Evolutionary conservation across 768 basidiomycete genomes (phyloP), one percentile per base, ranked within the genome.

Genomic region (Phlebiopsis flavidoalba): DNA sequence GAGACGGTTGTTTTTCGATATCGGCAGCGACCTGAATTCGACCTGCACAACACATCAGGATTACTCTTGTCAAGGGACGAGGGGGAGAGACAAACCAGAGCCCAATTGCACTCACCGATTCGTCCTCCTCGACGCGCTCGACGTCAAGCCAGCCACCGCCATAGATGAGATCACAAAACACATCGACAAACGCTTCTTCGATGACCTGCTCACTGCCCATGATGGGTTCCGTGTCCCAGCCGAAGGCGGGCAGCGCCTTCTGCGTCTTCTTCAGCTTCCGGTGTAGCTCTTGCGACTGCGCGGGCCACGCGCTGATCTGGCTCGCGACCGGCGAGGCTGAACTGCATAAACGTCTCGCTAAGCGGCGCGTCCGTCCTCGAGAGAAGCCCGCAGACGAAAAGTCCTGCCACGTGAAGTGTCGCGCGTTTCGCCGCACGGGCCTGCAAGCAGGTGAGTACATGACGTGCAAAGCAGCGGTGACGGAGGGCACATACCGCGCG

Each of bases 81-180:
- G 33, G 21, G 24, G 17, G 54, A 47, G 4, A 64, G 43, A 77
- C 86, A 75, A 68, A 95, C 95, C 77, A 98, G 65, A 19, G 89
- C 92, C 94, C 94, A 98, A 69, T 93, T 94, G 66, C 92, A 91
- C 64, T 95, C 92, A n/a, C 64, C 89, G 79, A 70, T 93, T 92
- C 2, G 86, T n/a, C 71, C 60, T 87, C 83, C 65, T 95, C 93
- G 3, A 78, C 79, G 48, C 86, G 73, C 66, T 91, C 87, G 5
- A 82, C 72, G 64, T 94, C 89, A 83, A 89, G 86, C 87, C 95
- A 96, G 4, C 92, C 91, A 67, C 83, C 87, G 54, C 86, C 94
- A 64, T 88, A 91, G 5, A 93, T 75, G 40, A 93, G 73, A 70
- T 92, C 90, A 64, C 88, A 90, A 67, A 91, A 93, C 15, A 91